Conservation (phyloP, 2,329 filamentous ascomycete genomes). For the Aspergillus sp. region DNA sequence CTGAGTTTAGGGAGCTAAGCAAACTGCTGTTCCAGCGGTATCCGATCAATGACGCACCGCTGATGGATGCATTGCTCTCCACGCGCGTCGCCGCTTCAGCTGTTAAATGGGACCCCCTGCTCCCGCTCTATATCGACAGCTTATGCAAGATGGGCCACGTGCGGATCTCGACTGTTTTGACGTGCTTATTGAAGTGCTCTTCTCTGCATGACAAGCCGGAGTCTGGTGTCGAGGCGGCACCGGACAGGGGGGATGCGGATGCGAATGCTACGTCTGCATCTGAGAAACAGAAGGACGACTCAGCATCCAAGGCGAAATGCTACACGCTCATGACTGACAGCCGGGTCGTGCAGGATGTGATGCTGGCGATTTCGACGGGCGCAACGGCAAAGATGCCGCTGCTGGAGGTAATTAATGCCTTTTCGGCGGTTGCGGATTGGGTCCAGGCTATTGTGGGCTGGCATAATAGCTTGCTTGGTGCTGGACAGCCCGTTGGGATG, state of each 20-base stretch:
- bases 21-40: conserved; percentile 32
- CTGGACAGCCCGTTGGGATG: conserved; percentile 28
- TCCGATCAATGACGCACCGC: conserved; percentile 31
- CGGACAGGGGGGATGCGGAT: too few relatives aligned
- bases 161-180: conserved; percentile 35
- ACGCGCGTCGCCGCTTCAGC: conserved; percentile 30
- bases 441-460: conserved; percentile 38
- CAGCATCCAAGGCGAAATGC: conserved; percentile 7
- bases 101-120: conserved; percentile 43
- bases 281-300: conserved; percentile 8
- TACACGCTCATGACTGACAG: conserved; percentile 45
- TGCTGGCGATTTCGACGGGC: conserved; percentile 40
- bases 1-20: conserved; percentile 40
- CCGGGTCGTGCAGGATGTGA: conserved; percentile 42
- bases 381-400: conserved; percentile 28
- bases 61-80: conserved; percentile 38
- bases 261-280: not conserved
- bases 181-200: conserved; percentile 35
- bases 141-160: conserved; percentile 35
- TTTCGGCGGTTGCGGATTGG: conserved; percentile 38
- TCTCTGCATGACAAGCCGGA: conserved; percentile 30
- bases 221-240: not conserved
- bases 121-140: conserved; percentile 42
- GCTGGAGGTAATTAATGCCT: conserved; percentile 33
- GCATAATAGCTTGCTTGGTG: conserved; percentile 30